Percentiles rank a stretch among this genome's conserved stretches.
Evolutionary conservation across 1,284 basidiomycete genomes (phyloP).

Genomic region (Microbotryum saponariae): DNA sequence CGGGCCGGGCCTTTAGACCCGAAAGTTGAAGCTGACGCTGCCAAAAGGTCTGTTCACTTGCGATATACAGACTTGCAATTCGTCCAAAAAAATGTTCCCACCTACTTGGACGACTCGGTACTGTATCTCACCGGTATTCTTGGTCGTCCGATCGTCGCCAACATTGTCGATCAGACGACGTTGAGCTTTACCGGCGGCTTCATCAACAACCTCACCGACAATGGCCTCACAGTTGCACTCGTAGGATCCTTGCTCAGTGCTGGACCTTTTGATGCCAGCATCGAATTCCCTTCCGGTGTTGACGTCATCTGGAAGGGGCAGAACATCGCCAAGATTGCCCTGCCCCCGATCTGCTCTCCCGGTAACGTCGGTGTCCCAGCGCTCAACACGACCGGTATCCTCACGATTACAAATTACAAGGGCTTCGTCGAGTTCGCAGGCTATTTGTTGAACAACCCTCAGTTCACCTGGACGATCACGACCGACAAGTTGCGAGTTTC

Average conservation of each 20-base stretch:
- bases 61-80: constrained; percentile 47
- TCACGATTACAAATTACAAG: constrained; percentile 38
- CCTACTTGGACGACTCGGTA: constrained; percentile 57
- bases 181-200: constrained; percentile 56
- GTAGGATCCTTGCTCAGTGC: constrained; percentile 44
- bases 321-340: constrained; percentile 56
- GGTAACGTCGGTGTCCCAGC: constrained; percentile 62
- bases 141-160: constrained; percentile 57
- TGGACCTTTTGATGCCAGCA: constrained; percentile 53
- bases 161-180: constrained; percentile 55
- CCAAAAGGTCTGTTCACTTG: not conserved
- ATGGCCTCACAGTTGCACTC: constrained; percentile 48
- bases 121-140: constrained; percentile 63
- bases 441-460: constrained; percentile 57
- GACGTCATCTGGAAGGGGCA: constrained; percentile 59
- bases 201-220: constrained; percentile 53
- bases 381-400: constrained; percentile 45
- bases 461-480: constrained; percentile 64
- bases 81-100: constrained; percentile 55
- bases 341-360: constrained; percentile 62
- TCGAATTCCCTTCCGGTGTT: constrained; percentile 38
- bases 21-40: too few relatives aligned
- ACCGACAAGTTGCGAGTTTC: constrained; percentile 56
- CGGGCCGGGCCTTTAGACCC: not conserved
- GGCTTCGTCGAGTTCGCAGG: constrained; percentile 60